These are phyloP conservation scores for Aspergillus carlsbadensis DNA, from an alignment of 495 filamentous ascomycete species.

Conservation along the genomic window DNA sequence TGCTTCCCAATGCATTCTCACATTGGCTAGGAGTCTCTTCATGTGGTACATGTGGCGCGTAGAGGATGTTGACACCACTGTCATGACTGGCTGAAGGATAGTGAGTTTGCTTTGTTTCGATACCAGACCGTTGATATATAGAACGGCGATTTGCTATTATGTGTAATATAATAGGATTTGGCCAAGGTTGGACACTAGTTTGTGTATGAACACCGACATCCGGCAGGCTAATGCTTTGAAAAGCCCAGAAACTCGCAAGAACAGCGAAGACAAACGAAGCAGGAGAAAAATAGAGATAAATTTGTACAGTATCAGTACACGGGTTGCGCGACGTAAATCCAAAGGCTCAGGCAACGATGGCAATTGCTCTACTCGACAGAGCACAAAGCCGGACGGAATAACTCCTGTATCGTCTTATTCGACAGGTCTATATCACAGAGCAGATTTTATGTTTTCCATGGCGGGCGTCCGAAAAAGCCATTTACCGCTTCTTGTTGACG, in stretches of 20 bases:
- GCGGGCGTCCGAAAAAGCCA: slow-evolving; percentile 12
- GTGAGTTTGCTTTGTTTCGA: neutral
- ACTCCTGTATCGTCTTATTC: slow-evolving; percentile 26
- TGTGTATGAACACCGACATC: neutral
- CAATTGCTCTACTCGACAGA: slow-evolving; percentile 15
- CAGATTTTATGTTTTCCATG: slow-evolving; percentile 23
- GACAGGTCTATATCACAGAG: slow-evolving; percentile 26
- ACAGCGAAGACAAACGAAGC: slow-evolving; percentile 5
- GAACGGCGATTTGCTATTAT: no score
- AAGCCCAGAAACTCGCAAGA: no score
- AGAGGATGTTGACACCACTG: slow-evolving; percentile 70
- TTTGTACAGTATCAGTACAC: slow-evolving; percentile 56
- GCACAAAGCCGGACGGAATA: slow-evolving; percentile 21
- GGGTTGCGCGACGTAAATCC: slow-evolving; percentile 19
- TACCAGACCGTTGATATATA: neutral
- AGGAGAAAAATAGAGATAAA: slow-evolving; percentile 37
- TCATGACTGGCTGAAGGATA: slow-evolving; percentile 42
- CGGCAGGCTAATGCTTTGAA: no score
- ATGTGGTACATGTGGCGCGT: slow-evolving; percentile 96
- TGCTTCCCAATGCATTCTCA: slow-evolving; percentile 13
- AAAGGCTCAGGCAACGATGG: slow-evolving; percentile 21
- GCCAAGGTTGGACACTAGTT: neutral
- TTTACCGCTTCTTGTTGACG: slow-evolving; percentile 53
- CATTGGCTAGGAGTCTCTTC: slow-evolving; percentile 58
- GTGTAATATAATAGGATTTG: neutral